These are phyloP conservation scores for Mortierella sp. DNA, from an alignment of 371 early-diverging fungal species.

Conservation along the genomic window DNA sequence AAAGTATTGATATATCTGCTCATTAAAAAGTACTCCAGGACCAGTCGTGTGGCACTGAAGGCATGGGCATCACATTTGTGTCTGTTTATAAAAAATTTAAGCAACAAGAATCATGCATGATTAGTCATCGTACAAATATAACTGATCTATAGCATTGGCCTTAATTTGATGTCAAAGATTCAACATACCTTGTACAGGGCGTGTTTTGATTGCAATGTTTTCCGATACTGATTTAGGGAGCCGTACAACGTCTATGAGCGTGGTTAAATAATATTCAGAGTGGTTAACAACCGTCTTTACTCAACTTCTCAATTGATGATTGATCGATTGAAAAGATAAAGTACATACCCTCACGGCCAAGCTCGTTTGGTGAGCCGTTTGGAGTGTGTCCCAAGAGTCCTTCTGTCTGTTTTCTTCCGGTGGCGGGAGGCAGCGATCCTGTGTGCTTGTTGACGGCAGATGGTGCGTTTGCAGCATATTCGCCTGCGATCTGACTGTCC, in stretches of 20 bases:
- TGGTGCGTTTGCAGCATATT: slow-evolving; percentile 8
- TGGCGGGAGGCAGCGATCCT: slow-evolving; percentile 4
- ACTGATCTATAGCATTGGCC: too few species aligned
- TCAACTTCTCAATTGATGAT: background rate
- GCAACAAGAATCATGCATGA: background rate
- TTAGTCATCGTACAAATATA: background rate
- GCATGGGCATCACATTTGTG: slow-evolving; percentile 46
- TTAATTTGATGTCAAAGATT: background rate
- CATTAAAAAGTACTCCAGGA: slow-evolving; percentile 55
- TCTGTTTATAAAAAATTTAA: slow-evolving; percentile 15
- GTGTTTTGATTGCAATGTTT: slow-evolving; percentile 53
- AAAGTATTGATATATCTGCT: background rate
- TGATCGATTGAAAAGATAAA: background rate
- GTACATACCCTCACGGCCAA: slow-evolving; percentile 49
- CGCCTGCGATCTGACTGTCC: slow-evolving; percentile 22
- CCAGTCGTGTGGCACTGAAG: slow-evolving; percentile 56
- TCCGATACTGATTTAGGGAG: slow-evolving; percentile 42
- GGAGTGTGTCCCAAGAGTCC: slow-evolving; percentile 27
- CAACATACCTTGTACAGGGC: slow-evolving; percentile 37
- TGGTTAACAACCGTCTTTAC: background rate
- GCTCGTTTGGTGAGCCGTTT: slow-evolving; percentile 20
- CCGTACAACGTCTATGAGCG: slow-evolving; percentile 33
- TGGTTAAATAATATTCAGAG: background rate
- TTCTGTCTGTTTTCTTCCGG: slow-evolving; percentile 21
- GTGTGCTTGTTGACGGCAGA: slow-evolving; percentile 1